These are phyloP conservation scores for Trichosporon faecale DNA, from an alignment of 1,284 basidiomycete genomes.

Conservation along the genomic window DNA sequence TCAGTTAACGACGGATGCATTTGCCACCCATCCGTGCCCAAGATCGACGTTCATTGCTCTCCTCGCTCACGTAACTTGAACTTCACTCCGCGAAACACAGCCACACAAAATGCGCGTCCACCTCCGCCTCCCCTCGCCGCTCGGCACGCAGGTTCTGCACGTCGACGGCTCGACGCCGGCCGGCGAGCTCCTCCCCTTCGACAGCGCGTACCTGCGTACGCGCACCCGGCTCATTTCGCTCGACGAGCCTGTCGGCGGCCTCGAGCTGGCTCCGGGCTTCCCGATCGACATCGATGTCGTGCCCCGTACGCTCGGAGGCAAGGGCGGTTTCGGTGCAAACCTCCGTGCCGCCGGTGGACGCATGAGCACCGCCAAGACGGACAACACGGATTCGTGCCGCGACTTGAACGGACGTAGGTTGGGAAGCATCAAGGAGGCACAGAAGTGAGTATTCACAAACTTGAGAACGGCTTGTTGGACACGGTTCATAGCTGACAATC, in stretches of 20 bases:
- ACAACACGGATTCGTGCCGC: slow-evolving; percentile 91
- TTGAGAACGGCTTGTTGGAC: too few relatives aligned
- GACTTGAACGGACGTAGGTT: slow-evolving; percentile 86
- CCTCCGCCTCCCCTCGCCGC: slow-evolving; percentile 43
- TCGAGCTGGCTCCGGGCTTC: slow-evolving; percentile 26
- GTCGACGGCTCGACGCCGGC: slow-evolving; percentile 28
- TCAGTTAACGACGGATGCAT: background rate
- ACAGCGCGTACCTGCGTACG: slow-evolving; percentile 40
- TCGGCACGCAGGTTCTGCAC: slow-evolving; percentile 28
- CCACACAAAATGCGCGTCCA: slow-evolving; percentile 33
- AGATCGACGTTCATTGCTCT: background rate
- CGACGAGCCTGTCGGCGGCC: slow-evolving; percentile 24
- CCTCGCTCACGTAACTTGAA: background rate
- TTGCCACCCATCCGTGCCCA: background rate
- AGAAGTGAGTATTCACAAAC: slow-evolving; percentile 77
- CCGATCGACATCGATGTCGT: slow-evolving; percentile 46
- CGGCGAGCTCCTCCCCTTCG: slow-evolving; percentile 22
- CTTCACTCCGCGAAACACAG: background rate
- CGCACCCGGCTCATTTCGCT: slow-evolving; percentile 26
- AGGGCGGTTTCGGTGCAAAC: slow-evolving; percentile 96
- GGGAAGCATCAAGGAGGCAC: slow-evolving; percentile 93
- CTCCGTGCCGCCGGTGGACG: slow-evolving; percentile 92
- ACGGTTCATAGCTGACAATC: slow-evolving; percentile 14
- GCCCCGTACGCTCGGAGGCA: slow-evolving; percentile 72
- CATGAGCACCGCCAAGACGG: slow-evolving; percentile 94